phyloP scores from a whole-genome alignment of 2,329 filamentous ascomycete genomes.

The Neophaeococcomyces aloes region DNA sequence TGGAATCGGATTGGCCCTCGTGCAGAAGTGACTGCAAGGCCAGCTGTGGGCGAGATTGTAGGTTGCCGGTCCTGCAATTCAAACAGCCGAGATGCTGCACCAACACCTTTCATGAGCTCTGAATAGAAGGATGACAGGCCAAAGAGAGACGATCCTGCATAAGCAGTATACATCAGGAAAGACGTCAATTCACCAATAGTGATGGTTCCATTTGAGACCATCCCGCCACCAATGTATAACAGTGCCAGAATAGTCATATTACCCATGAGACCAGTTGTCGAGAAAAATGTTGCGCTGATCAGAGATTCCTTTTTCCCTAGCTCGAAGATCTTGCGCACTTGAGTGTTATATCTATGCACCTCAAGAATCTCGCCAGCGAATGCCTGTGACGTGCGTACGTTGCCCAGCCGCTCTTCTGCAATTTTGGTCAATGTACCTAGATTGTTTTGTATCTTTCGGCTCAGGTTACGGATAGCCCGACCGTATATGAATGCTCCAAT shows the following conservation, averaged over 20 bases:
- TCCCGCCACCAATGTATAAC: constrained; percentile 78
- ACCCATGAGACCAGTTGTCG: constrained; percentile 74
- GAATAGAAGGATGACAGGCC: constrained; percentile 94
- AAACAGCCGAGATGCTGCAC: constrained; percentile 89
- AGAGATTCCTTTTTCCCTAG: constrained; percentile 79
- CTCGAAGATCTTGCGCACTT: constrained; percentile 83
- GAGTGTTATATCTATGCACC: constrained; percentile 79
- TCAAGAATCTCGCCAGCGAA: constrained; percentile 91
- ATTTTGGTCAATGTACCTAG: constrained; percentile 90
- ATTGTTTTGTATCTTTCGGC: constrained; percentile 86
- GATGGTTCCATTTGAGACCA: constrained; percentile 78
- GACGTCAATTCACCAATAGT: constrained; percentile 86
- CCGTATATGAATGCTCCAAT: constrained; percentile 88
- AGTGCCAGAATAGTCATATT: constrained; percentile 93
- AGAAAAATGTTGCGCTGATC: constrained; percentile 85
- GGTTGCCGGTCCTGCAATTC: constrained; percentile 87
- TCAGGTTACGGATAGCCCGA: constrained; percentile 75
- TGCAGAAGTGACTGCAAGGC: constrained; percentile 66
- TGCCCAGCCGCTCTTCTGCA: constrained; percentile 92
- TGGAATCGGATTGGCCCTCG: constrained; percentile 82
- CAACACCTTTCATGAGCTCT: constrained; percentile 97
- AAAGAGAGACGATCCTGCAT: constrained; percentile 74
- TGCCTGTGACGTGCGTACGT: constrained; percentile 91
- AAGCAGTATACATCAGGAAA: constrained; percentile 97
- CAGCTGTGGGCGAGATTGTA: constrained; percentile 76